Conservation (phyloP, 345 rosid species). For the Tarenaya hassleriana region DNA sequence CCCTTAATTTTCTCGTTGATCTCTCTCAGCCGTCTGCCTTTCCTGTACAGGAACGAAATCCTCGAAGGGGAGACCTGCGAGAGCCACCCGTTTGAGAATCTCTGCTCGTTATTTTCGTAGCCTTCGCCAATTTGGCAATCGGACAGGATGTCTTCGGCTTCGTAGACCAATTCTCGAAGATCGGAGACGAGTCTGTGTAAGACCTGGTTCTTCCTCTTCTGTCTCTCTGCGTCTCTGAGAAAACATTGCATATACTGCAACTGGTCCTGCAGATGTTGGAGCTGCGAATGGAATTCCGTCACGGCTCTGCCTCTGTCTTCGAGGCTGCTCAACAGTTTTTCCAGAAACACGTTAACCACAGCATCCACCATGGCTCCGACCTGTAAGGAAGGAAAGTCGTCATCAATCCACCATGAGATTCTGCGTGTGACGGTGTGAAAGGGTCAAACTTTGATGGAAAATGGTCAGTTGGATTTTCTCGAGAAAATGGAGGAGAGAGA, state of each 20-base stretch:
- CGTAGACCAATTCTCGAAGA: conserved; percentile 25
- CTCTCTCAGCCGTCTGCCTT: conserved; percentile 32
- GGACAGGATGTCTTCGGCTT: conserved; percentile 29
- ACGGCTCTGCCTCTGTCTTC: conserved; percentile 26
- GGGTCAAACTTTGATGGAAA: too few species aligned
- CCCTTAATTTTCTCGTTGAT: conserved; percentile 19
- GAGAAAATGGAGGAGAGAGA: too few species aligned
- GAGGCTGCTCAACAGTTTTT: conserved; percentile 19
- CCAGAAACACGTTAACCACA: conserved; percentile 28
- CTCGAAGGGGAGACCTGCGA: conserved; percentile 15
- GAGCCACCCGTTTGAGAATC: conserved; percentile 24
- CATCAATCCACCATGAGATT: background rate
- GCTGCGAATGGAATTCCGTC: conserved; percentile 20
- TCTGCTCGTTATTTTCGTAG: conserved; percentile 16
- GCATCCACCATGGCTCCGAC: conserved; percentile 28
- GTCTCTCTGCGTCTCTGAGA: conserved; percentile 30
- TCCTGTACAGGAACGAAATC: conserved; percentile 26
- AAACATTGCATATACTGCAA: conserved; percentile 28
- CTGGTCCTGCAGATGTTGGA: conserved; percentile 13
- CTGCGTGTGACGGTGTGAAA: too few species aligned
- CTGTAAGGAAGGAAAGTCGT: conserved; percentile 8
- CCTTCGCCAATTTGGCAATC: conserved; percentile 25
- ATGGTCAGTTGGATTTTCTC: too few species aligned
- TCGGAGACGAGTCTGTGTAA: conserved; percentile 18
- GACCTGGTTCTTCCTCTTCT: conserved; percentile 18